Evolutionary conservation across 768 basidiomycete genomes (phyloP), one percentile per base, ranked within the genome.

Genomic region (Symmetrospora coprosmae): DNA sequence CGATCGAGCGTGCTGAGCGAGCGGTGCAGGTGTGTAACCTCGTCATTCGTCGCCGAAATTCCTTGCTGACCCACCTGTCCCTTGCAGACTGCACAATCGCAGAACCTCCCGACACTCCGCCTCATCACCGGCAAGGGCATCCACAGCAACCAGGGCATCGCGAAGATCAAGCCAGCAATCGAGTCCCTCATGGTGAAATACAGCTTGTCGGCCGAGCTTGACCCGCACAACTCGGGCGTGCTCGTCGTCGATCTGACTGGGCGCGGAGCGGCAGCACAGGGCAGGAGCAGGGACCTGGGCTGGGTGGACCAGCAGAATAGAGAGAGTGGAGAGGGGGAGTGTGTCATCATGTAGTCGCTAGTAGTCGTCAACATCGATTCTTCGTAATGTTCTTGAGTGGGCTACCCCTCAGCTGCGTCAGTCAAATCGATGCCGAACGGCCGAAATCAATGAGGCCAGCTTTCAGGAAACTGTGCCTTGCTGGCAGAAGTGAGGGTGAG

Each of bases 101-200:
- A 77, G 31, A 85, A 85, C 2, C 78, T 83, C 60, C 65, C 74
- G 4, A 79, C 86, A 67, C 70, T 96, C 5, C 78, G 79, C 60
- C 73, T 96, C 60, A 92, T 97, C 65, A 89, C 92, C 58, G 89
- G 90, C 40, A 71, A 72, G 73, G 90, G 90, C 9, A 75, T 89
- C 28, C 92, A 97, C 72, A 88, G 86, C 17, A 73, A 77, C 27
- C 78, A 79, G 2, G 82, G 83, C 45, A 76, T 79, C 5, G 85
- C 86, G 0, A 97, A 92, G 74, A 78, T 96, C 68, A 89, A 85
- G 69, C 92, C 91, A 31, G 91, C 90, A 5, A 83, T 97, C 49
- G 84, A 87, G 70, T 82, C 84, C 35, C 74, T 92, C 49, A 85
- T 92, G 80, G 75, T 78, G 65, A 87, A 84, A 68, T 79, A 88